These are phyloP conservation scores for Beauveria pseudobassiana DNA, from an alignment of 2,329 filamentous ascomycete genomes.

Conservation along the genomic window DNA sequence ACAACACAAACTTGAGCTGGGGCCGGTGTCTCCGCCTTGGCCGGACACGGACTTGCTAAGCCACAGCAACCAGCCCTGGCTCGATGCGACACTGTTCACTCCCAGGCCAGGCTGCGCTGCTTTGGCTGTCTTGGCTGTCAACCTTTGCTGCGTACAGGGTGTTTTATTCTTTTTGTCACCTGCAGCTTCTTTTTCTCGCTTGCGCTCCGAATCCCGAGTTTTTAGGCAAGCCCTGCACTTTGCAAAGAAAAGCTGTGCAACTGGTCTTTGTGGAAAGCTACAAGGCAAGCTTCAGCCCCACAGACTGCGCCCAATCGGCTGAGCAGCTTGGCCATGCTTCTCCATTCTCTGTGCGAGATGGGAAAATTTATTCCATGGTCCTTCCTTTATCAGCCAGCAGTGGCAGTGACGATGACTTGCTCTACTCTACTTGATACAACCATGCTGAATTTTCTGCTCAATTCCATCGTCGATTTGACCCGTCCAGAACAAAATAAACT, in stretches of 20 bases:
- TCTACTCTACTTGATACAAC: not conserved
- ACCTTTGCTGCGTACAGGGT: no score
- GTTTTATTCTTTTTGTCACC: no score
- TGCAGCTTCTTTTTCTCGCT: not conserved
- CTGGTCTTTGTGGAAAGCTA: no score
- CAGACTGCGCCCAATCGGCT: no score
- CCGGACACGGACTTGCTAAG: not conserved
- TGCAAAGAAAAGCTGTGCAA: not conserved
- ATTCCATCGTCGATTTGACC: not conserved
- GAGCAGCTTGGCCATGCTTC: no score
- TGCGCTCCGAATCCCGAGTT: not conserved
- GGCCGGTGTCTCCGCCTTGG: conserved; percentile 2
- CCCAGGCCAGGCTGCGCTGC: not conserved
- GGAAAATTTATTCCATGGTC: no score
- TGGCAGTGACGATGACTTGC: no score
- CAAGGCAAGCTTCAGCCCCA: no score
- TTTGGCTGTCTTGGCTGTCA: no score
- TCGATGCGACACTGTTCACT: not conserved
- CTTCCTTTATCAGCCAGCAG: no score
- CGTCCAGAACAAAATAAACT: not conserved
- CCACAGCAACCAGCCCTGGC: not conserved
- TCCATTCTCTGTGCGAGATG: no score
- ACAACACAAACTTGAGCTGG: not conserved
- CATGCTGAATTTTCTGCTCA: not conserved
- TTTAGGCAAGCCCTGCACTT: not conserved